Evolutionary conservation across 2,329 filamentous ascomycete genomes (phyloP), one percentile per base, ranked within the genome.

Genomic region (Alternaria sp.): DNA sequence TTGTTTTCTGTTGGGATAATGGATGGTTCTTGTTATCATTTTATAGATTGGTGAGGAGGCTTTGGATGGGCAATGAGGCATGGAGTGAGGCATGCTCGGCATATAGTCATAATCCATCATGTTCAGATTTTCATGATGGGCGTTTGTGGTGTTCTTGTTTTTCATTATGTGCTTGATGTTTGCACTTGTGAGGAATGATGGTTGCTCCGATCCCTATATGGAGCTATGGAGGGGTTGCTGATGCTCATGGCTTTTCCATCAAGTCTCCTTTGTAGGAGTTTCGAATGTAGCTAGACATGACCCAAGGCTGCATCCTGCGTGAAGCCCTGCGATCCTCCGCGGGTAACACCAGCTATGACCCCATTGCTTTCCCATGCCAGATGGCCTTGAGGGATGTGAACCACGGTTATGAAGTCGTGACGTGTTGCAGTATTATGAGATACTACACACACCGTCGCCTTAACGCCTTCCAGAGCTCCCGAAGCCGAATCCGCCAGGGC

Each of bases 381-480:
- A 45, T 7, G 13, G 12, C 19, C 26, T 17, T 56, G 30, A 21
- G 30, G 23, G 15, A 8, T 21, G 19, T 6, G 32, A 8, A 25
- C 19, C 12, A 32, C 12, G 13, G 19, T 23, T 12, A 25, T 2
- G 28, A 25, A 15, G 11, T 46, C 19, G 13, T 13, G n/a, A 26
- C 15, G 10, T n/a, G 6, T 36, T 26, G 54, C 25, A 26, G 28
- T 57, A 50, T 30, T n/a, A 2, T 26, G 21, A 46, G 21, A 17
- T 23, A 50, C 44, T 57, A 40, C 25, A 30, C 30, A 21, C 21
- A 50, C 11, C 9, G 68, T 67, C 72, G 44, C 69, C 71, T 58
- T 77, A 62, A 46, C 73, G 71, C 62, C 74, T 70, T 46, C 76
- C 76, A 46, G 72, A 30, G 6, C 72, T 71, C 4, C 68, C 68